Conservation (phyloP, 495 filamentous ascomycete genomes). For the Aspergillus kassunensis region DNA sequence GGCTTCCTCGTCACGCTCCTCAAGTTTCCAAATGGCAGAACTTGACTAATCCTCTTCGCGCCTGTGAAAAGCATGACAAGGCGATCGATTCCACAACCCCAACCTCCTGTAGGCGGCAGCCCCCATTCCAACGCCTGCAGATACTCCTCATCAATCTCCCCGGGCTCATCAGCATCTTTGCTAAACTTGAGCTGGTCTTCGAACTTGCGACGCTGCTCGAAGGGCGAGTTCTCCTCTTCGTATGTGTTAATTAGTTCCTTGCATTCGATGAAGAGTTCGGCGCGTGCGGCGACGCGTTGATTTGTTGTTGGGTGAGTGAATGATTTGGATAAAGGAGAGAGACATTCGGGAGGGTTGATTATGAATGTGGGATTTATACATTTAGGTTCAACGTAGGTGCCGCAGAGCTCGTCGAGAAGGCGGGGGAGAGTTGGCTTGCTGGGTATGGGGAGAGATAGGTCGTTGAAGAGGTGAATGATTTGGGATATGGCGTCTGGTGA, state of each 20-base stretch:
- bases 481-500: conserved; percentile 49
- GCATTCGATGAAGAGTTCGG: conserved; percentile 80
- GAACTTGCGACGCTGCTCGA: conserved; percentile 83
- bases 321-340: conserved; percentile 89
- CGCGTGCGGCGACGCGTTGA: conserved; percentile 73
- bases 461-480: conserved; percentile 54
- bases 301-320: conserved; percentile 56
- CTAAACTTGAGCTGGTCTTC: conserved; percentile 50
- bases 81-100: conserved; percentile 90
- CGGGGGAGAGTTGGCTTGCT: conserved; percentile 63
- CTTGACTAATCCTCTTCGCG: conserved; percentile 70
- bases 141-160: conserved; percentile 74
- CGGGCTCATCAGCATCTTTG: conserved; percentile 34
- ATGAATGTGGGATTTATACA: conserved; percentile 78
- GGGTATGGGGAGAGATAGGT: conserved; percentile 49
- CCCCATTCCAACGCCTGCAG: conserved; percentile 80
- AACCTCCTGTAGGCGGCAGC: conserved; percentile 88
- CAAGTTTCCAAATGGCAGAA: conserved; percentile 82
- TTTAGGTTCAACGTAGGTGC: conserved; percentile 69
- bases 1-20: conserved; percentile 43
- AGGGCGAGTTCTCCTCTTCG: conserved; percentile 95
- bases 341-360: conserved; percentile 82
- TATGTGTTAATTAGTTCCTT: conserved; percentile 90
- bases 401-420: conserved; percentile 79
- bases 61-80: conserved; percentile 85